phyloP scores from a whole-genome alignment of 2,329 filamentous ascomycete species.

The Fonsecaea pedrosoi region DNA sequence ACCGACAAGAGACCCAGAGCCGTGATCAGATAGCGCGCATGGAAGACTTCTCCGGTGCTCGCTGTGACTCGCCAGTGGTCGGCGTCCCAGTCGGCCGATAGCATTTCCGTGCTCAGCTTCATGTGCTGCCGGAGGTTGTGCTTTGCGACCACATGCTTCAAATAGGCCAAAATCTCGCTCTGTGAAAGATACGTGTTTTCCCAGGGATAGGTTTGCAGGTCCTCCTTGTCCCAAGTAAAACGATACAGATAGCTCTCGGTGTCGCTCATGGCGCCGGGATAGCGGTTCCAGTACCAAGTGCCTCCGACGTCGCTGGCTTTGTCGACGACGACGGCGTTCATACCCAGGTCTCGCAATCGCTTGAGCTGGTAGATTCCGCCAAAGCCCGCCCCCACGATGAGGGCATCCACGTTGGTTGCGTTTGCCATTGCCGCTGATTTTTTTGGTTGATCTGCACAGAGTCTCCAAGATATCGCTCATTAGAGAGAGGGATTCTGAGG shows the following conservation, averaged over 20 bases:
- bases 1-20: conserved; percentile 61
- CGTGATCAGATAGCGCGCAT: conserved; percentile 52
- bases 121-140: conserved; percentile 53
- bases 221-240: conserved; percentile 49
- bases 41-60: conserved; percentile 48
- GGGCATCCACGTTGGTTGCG: conserved; percentile 12
- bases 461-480: too few species aligned
- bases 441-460: too few species aligned
- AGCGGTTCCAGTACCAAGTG: conserved; percentile 49
- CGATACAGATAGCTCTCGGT: conserved; percentile 39
- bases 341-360: conserved; percentile 57
- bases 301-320: conserved; percentile 49
- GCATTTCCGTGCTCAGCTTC: conserved; percentile 53
- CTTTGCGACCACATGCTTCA: conserved; percentile 54
- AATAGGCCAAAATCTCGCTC: conserved; percentile 54
- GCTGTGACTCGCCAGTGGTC: conserved; percentile 53
- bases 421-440: neutral
- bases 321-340: conserved; percentile 59
- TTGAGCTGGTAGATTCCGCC: conserved; percentile 60
- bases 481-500: too few species aligned
- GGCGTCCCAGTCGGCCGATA: conserved; percentile 50
- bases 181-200: conserved; percentile 44
- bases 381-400: conserved; percentile 42
- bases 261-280: conserved; percentile 48
- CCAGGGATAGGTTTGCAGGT: conserved; percentile 31